Base-by-base conservation (phyloP, 2,329 filamentous ascomycete genomes). In the Neonectria ditissima region DNA sequence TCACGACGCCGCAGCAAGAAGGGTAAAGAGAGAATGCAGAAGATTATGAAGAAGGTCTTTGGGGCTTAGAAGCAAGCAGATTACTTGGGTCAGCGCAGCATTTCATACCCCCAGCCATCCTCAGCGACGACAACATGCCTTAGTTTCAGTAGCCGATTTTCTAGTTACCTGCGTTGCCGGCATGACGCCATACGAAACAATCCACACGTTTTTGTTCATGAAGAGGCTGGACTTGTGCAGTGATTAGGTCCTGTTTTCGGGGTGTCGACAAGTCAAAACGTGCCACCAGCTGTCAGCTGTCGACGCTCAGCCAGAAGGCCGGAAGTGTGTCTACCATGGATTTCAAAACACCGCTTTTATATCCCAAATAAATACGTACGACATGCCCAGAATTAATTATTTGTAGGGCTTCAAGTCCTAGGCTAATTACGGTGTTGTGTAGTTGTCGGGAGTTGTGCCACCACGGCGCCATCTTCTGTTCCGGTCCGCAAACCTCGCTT, bases 41-140 rank as follows among this genome's bases (percentile, higher is more conserved):
- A 34, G 4, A 43, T 67, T 14, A 45, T 66, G 47, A 28, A 55
- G 7, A 68, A 47, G 44, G 56, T 61, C 3, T 66, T 68, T 58
- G 20, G 63, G 5, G 37, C 50, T 44, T 28, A 53, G 5, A 45
- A 24, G 24, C 63, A 18, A 34, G 20, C 24, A 24, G 11, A 39
- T n/a, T 48, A 6, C 13, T 20, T 20, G 14, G 30, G n/a, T 7
- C 22, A 32, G 10, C 26, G 30, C 18, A 50, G 47, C 28, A n/a
- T 13, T 50, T 32, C 11, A 11, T 32, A 14, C 18, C 47, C 13
- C 13, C 13, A 32, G 18, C 47, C 9, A 34, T 6, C 47, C 10
- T 22, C 18, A 18, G 24, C 11, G 11, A 50, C 32, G 14, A 50
- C 26, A 50, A 10, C 26, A 48, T 30, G 9, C 28, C 30, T 20